These are phyloP conservation scores for Conticribra weissflogii DNA, from an alignment of 108 stramenopile species.

Conservation along the genomic window DNA sequence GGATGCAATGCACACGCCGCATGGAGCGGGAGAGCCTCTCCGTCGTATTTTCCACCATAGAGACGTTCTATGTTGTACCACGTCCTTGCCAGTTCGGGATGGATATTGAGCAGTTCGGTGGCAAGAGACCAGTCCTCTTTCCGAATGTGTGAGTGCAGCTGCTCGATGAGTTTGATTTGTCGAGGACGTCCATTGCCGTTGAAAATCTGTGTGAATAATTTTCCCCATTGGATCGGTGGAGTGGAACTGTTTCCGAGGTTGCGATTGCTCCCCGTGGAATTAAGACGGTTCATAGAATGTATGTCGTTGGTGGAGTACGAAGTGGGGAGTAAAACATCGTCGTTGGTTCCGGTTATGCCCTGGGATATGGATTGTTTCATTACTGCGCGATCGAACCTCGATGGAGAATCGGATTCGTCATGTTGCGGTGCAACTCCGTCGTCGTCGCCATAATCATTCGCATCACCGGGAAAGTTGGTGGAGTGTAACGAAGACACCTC, in stretches of 20 bases:
- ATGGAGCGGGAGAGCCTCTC: slow-evolving; percentile 38
- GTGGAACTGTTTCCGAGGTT: neutral
- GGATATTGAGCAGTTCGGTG: slow-evolving; percentile 19
- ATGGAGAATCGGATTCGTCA: slow-evolving; percentile 1
- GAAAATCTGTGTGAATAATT: slow-evolving; percentile 9
- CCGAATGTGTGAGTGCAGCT: slow-evolving; percentile 30
- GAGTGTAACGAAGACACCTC: neutral
- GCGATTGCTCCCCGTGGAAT: neutral
- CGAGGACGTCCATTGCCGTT: slow-evolving; percentile 1
- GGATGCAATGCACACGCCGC: slow-evolving; percentile 36
- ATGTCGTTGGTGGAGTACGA: neutral
- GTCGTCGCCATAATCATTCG: neutral
- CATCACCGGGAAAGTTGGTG: neutral
- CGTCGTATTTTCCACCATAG: slow-evolving; percentile 35
- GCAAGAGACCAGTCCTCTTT: slow-evolving; percentile 51
- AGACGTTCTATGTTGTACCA: slow-evolving; percentile 39
- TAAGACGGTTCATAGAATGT: neutral
- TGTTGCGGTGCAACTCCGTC: neutral
- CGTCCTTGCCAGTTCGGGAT: slow-evolving; percentile 27
- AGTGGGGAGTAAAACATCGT: slow-evolving; percentile 14
- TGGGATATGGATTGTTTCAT: slow-evolving; percentile 36
- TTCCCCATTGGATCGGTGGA: neutral
- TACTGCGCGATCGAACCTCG: slow-evolving; percentile 20
- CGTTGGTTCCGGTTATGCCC: slow-evolving; percentile 23
- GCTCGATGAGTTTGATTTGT: slow-evolving; percentile 1